These are phyloP conservation scores for Botryotinia narcissicola DNA, from an alignment of 2,329 filamentous ascomycete species.

Conservation along the genomic window DNA sequence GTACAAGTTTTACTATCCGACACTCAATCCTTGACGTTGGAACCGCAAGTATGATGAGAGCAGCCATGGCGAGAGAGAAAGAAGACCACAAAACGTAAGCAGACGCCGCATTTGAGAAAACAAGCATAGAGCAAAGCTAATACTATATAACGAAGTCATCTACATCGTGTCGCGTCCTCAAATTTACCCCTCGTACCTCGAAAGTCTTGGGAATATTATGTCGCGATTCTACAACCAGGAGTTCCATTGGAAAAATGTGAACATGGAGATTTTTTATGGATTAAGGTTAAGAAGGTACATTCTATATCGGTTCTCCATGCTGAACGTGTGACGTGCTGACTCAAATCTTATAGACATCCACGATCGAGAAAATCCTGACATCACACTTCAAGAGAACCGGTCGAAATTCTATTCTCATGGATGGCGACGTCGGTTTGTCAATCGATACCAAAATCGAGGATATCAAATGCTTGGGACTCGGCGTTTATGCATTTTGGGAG, in stretches of 20 bases:
- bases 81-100: neutral
- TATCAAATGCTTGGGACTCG: neutral
- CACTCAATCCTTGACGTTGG: neutral
- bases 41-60: neutral
- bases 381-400: neutral
- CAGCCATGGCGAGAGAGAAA: neutral
- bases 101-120: neutral
- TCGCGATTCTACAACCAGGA: conserved; percentile 5
- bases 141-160: neutral
- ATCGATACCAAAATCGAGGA: neutral
- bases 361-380: neutral
- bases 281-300: neutral
- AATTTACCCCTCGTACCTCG: neutral
- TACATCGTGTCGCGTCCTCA: conserved; percentile 8
- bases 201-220: conserved; percentile 8
- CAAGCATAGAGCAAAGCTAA: neutral
- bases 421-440: neutral
- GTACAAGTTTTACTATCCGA: neutral
- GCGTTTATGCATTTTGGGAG: neutral
- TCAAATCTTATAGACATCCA: neutral
- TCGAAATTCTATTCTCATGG: neutral
- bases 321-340: neutral
- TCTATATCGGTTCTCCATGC: neutral
- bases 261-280: conserved; percentile 6
- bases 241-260: neutral